A percentile compares a stretch with the other conserved stretches of the same genome.
Evolutionary conservation across 2,329 filamentous ascomycete genomes (phyloP).

Genomic region (Ophiostoma australiae): DNA sequence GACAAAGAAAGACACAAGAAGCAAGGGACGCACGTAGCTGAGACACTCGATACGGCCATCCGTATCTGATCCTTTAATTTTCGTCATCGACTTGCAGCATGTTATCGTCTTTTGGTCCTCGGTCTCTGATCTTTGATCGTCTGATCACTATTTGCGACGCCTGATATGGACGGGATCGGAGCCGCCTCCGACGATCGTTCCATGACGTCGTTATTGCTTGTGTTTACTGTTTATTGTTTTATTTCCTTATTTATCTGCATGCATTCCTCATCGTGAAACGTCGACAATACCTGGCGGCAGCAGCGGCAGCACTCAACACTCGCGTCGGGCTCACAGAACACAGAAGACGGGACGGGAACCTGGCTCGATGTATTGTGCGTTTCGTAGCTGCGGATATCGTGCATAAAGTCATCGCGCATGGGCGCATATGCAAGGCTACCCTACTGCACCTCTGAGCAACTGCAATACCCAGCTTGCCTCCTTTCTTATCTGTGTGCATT

Average conservation of each 20-base stretch:
- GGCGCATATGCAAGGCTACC: slow-evolving; percentile 11
- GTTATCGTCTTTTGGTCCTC: background rate
- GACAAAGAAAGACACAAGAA: background rate
- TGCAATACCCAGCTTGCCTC: background rate
- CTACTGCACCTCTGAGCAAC: background rate
- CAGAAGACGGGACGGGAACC: background rate
- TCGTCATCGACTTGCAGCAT: background rate
- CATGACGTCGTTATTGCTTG: background rate
- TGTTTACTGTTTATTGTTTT: background rate
- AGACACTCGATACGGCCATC: background rate
- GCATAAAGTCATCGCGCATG: background rate
- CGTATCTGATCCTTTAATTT: background rate
- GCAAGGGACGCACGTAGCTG: background rate
- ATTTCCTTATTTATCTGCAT: background rate
- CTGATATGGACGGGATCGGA: slow-evolving; percentile 4
- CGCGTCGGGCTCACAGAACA: background rate
- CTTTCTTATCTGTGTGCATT: background rate
- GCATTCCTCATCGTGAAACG: background rate
- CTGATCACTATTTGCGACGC: background rate
- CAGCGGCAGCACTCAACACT: background rate
- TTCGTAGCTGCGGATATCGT: background rate
- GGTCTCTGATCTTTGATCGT: background rate
- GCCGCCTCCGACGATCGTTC: background rate
- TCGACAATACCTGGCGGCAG: background rate
- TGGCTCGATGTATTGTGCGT: background rate